phyloP scores from a whole-genome alignment of 2,329 filamentous ascomycete genomes.

The Fusarium sp. region DNA sequence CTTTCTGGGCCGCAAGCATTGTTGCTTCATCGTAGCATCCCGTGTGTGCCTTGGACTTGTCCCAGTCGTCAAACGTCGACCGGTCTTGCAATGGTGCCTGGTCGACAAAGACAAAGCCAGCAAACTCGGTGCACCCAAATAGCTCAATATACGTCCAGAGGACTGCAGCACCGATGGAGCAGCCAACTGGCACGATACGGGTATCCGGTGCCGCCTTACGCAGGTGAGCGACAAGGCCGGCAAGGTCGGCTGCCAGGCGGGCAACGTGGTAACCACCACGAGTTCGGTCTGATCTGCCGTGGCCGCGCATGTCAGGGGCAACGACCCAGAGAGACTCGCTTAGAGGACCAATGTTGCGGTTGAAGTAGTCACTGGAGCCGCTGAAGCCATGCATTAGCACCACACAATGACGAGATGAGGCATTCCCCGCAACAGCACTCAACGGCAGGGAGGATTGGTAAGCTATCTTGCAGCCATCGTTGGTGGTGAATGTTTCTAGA shows the following conservation, averaged over 20 bases:
- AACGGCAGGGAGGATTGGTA: constrained; percentile 41
- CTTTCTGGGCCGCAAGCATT: constrained; percentile 38
- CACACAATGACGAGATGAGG: constrained; percentile 30
- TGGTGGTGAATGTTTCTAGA: constrained; percentile 30
- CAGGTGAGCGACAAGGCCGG: constrained; percentile 34
- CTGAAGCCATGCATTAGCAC: constrained; percentile 47
- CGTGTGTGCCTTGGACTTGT: constrained; percentile 37
- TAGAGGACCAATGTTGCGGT: constrained; percentile 34
- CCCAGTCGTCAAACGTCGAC: constrained; percentile 40
- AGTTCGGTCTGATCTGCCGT: constrained; percentile 39
- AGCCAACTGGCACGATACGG: constrained; percentile 42
- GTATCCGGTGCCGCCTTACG: constrained; percentile 27
- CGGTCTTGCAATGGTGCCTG: constrained; percentile 45
- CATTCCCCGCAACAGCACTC: constrained; percentile 2
- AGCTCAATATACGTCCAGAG: constrained; percentile 45
- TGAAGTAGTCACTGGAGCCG: constrained; percentile 45
- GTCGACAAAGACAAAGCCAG: constrained; percentile 44
- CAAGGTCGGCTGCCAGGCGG: constrained; percentile 41
- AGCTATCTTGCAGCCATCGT: constrained; percentile 41
- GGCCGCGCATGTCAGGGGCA: constrained; percentile 45
- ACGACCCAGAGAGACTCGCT: constrained; percentile 39
- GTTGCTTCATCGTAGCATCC: constrained; percentile 44
- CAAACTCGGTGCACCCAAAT: constrained; percentile 42
- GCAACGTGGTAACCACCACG: constrained; percentile 44
- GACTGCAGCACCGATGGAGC: constrained; percentile 45